phyloP scores from a whole-genome alignment of 164 flowering plant species.

The Berberis thunbergii region DNA sequence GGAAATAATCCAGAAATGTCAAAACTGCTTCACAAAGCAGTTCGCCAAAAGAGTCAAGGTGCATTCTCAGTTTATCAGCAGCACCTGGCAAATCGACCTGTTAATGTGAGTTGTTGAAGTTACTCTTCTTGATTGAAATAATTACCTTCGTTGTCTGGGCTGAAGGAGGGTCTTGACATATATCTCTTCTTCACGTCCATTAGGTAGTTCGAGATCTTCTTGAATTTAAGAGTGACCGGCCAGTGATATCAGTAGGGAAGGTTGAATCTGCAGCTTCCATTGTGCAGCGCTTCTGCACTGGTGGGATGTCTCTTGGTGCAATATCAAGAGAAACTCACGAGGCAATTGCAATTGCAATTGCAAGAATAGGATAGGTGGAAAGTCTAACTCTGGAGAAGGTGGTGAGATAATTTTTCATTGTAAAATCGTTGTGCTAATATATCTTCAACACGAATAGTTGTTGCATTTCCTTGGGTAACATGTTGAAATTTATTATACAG shows the following conservation, averaged over 20 bases:
- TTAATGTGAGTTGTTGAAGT: too few relatives aligned
- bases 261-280: conserved; percentile 93
- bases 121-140: conserved; percentile 3
- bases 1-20: conserved; percentile 99
- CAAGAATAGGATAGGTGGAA: conserved; percentile 97
- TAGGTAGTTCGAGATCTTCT: conserved; percentile 84
- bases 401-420: conserved; percentile 70
- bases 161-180: not conserved
- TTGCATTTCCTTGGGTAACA: too few relatives aligned
- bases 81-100: too few relatives aligned
- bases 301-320: conserved; percentile 99
- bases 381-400: conserved; percentile 99
- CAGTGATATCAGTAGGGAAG: conserved; percentile 85
- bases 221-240: conserved; percentile 85
- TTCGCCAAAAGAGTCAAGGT: too few relatives aligned
- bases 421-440: not conserved
- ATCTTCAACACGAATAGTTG: too few relatives aligned
- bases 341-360: conserved; percentile 98
- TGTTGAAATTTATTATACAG: conserved; percentile 27
- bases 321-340: conserved; percentile 99
- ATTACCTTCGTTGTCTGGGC: not conserved
- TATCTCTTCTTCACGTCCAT: not conserved
- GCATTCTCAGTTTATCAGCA: too few relatives aligned
- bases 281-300: conserved; percentile 93
- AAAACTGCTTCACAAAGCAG: too few relatives aligned